Evolutionary conservation across 2,329 filamentous ascomycete species (phyloP), one percentile per base, ranked within the genome.

Genomic region (Cercospora sp.): DNA sequence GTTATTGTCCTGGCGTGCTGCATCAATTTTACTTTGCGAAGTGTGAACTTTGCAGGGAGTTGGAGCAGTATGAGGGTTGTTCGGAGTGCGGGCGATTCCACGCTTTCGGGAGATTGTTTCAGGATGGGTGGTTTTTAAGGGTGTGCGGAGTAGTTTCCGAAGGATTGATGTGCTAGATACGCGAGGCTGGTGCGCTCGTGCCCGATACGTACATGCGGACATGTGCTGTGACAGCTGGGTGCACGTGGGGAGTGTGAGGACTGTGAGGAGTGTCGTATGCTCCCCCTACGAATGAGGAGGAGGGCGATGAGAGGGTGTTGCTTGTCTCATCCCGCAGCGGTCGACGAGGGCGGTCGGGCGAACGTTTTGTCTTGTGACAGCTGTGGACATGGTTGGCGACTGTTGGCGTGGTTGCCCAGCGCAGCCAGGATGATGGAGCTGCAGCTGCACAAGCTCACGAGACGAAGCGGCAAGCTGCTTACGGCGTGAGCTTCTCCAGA

Each of bases 361-460:
- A 43, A 43, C 37, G 16, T 3, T 2, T n/a, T 9, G 37, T 43
- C 37, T 43, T n/a, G 37, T 43, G 37, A 26, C 13, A 21, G 18
- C 26, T 10, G 61, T 5, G 12, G 18, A 49, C 12, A 24, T 12
- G 43, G 43, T 13, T 26, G 18, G 3, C 3, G 16, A 18, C 16
- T 12, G n/a, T 8, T 26, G 61, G 34, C 34, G 34, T 37, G 34
- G 34, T 37, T 16, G 34, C 34, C 34, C 34, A 37, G 34, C 28
- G 28, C 28, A 5, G 34, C 18, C n/a, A 18, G 37, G 43, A 37
- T 12, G 37, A 24, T 13, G 8, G 21, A 30, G 45, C n/a, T 57
- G 28, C 45, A 45, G 43, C 37, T 63, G 61, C 61, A 63, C 40
- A n/a, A 37, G 61, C 61, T 63, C 61, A 63, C 61, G 61, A 53